A percentile compares a stretch with the other conserved stretches of the same genome.
phyloP scores from a whole-genome alignment of 108 stramenopile genomes.

The Aurantiochytrium sp. region DNA sequence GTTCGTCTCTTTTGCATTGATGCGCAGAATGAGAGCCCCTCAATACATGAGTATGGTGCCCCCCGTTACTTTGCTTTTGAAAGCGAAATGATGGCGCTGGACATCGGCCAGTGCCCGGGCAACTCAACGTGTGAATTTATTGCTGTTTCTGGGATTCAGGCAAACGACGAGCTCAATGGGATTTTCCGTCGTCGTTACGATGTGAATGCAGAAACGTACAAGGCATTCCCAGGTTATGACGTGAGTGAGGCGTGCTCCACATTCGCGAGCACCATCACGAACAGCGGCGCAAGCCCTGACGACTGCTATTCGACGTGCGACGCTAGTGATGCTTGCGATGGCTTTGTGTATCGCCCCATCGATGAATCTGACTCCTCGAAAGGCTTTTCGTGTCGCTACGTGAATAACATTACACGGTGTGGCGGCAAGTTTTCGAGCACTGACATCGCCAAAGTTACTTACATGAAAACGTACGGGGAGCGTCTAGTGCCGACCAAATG shows the following conservation, averaged over 20 bases:
- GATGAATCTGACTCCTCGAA: not conserved
- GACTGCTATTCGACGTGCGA: not conserved
- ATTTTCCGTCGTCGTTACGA: not conserved
- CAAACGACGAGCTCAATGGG: not conserved
- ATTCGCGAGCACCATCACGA: not conserved
- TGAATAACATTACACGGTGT: not conserved
- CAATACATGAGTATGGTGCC: not conserved
- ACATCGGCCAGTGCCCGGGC: not conserved
- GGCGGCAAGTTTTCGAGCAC: not conserved
- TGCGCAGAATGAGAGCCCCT: not conserved
- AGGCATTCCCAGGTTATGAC: not conserved
- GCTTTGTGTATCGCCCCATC: not conserved
- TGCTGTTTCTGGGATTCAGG: not conserved
- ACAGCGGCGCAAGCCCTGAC: not conserved
- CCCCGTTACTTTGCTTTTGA: not conserved
- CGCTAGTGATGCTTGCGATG: not conserved
- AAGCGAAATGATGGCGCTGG: not conserved
- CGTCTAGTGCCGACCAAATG: not conserved
- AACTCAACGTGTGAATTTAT: not conserved
- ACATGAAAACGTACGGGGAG: not conserved
- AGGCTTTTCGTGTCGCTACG: no score
- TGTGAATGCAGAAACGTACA: not conserved
- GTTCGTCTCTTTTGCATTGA: not conserved
- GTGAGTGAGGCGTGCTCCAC: not conserved
- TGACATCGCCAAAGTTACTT: not conserved